These are phyloP conservation scores for Ostreobium quekettii DNA, from an alignment of 139 green algal genomes.

Conservation along the genomic window DNA sequence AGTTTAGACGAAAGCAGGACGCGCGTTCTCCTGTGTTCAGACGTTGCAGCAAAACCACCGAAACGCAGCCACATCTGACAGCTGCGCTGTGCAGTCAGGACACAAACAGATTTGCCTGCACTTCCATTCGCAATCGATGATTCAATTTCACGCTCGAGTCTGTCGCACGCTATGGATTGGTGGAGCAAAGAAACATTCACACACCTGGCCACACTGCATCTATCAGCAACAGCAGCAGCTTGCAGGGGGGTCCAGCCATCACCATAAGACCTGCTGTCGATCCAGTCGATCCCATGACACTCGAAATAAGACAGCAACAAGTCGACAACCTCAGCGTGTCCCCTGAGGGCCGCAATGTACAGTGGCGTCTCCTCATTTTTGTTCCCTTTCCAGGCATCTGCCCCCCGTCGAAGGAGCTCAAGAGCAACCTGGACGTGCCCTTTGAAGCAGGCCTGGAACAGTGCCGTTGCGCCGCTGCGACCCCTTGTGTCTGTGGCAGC, in stretches of 20 bases:
- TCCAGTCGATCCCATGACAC: conserved; percentile 44
- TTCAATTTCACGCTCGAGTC: too few relatives aligned
- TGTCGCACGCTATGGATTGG: too few relatives aligned
- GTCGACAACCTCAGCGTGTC: conserved; percentile 50
- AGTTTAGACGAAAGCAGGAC: too few relatives aligned
- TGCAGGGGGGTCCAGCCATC: conserved; percentile 86
- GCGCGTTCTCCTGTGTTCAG: too few relatives aligned
- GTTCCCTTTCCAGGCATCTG: neutral
- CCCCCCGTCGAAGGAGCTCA: conserved; percentile 40
- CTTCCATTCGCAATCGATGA: too few relatives aligned
- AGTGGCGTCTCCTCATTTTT: conserved; percentile 56
- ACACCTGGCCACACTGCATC: conserved; percentile 24
- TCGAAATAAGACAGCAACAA: conserved; percentile 51
- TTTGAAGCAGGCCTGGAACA: conserved; percentile 56
- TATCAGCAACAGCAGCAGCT: conserved; percentile 66
- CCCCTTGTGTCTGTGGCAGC: conserved; percentile 4
- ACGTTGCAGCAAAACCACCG: too few relatives aligned
- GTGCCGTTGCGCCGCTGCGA: conserved; percentile 42
- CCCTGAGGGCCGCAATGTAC: conserved; percentile 79
- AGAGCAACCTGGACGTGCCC: conserved; percentile 30
- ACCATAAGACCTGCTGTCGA: conserved; percentile 46
- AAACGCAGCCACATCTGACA: too few relatives aligned
- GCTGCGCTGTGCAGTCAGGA: too few relatives aligned
- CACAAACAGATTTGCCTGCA: too few relatives aligned
- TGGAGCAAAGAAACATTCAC: too few relatives aligned